phyloP scores from a whole-genome alignment of 1,139 yeast genomes.

The Scheffersomyces illinoinensis region DNA sequence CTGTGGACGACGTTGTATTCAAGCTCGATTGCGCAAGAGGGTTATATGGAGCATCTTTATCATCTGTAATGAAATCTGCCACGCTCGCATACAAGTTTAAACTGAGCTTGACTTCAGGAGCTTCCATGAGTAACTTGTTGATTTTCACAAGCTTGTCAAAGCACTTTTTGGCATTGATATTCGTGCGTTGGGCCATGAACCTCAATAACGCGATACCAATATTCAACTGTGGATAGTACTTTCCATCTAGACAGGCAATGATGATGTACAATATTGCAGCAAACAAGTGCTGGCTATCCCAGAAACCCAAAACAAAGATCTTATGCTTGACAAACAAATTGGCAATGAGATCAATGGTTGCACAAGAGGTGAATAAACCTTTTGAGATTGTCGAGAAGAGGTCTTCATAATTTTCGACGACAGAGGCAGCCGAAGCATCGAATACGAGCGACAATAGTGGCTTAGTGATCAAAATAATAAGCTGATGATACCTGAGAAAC shows the following conservation, averaged over 20 bases:
- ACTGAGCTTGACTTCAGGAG: slow-evolving; percentile 5
- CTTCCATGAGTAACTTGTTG: slow-evolving; percentile 5
- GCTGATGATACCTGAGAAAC: slow-evolving; percentile 49
- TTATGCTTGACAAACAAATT: slow-evolving; percentile 35
- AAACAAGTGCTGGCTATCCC: slow-evolving; percentile 54
- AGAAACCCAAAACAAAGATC: slow-evolving; percentile 48
- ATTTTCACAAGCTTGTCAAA: slow-evolving; percentile 8
- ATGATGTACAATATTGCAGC: slow-evolving; percentile 43
- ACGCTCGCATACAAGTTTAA: slow-evolving; percentile 7
- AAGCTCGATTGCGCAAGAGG: slow-evolving; percentile 2
- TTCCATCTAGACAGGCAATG: slow-evolving; percentile 38
- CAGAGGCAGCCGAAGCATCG: slow-evolving; percentile 25
- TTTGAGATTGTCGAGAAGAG: slow-evolving; percentile 37
- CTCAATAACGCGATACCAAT: slow-evolving; percentile 36
- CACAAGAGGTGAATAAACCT: slow-evolving; percentile 40
- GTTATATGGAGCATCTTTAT: slow-evolving; percentile 6
- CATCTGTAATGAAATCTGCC: slow-evolving; percentile 2
- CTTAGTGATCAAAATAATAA: slow-evolving; percentile 43
- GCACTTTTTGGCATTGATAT: slow-evolving; percentile 38
- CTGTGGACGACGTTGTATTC: not conserved
- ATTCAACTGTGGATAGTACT: slow-evolving; percentile 26
- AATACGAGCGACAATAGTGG: slow-evolving; percentile 47
- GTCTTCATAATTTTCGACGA: slow-evolving; percentile 28
- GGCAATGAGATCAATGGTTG: slow-evolving; percentile 40
- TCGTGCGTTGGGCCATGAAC: slow-evolving; percentile 41